Percentiles rank a stretch among this genome's conserved stretches.
Conservation (phyloP, 257 asterid species). For the Euphrasia confusa region DNA sequence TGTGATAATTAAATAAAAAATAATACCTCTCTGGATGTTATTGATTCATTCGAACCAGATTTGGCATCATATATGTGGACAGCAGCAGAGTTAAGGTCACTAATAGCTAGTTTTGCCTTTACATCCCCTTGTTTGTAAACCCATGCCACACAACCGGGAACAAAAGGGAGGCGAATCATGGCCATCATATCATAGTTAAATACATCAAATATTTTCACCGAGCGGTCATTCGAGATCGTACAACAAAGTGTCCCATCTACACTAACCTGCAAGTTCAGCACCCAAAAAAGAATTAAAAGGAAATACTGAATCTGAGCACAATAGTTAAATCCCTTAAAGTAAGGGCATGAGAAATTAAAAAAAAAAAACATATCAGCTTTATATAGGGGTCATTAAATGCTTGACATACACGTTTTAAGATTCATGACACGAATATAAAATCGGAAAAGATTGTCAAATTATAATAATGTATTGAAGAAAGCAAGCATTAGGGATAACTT, state of each 20-base stretch:
- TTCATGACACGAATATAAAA: neutral
- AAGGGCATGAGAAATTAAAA: too few relatives aligned
- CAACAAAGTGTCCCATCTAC: constrained; percentile 91
- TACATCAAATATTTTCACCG: constrained; percentile 92
- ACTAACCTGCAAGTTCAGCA: constrained; percentile 69
- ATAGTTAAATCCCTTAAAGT: too few relatives aligned
- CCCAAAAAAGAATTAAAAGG: neutral
- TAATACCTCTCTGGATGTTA: constrained; percentile 72
- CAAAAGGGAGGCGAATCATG: constrained; percentile 86
- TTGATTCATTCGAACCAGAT: constrained; percentile 85
- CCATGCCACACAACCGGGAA: constrained; percentile 91
- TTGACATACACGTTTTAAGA: neutral
- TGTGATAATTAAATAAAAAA: neutral
- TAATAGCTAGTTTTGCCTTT: constrained; percentile 82
- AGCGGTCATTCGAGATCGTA: constrained; percentile 84
- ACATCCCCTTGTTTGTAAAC: constrained; percentile 91
- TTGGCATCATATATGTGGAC: constrained; percentile 88
- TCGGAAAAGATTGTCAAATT: neutral
- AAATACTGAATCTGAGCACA: neutral
- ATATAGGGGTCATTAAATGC: too few relatives aligned
- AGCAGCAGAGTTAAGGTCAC: constrained; percentile 77
- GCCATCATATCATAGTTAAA: constrained; percentile 99
- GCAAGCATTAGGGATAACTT: constrained; percentile 32
- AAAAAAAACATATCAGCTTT: too few relatives aligned
- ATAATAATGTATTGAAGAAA: neutral